Percentiles rank a stretch among this genome's conserved stretches.
phyloP scores from a whole-genome alignment of 768 basidiomycete genomes.

The Mycena galericulata region DNA sequence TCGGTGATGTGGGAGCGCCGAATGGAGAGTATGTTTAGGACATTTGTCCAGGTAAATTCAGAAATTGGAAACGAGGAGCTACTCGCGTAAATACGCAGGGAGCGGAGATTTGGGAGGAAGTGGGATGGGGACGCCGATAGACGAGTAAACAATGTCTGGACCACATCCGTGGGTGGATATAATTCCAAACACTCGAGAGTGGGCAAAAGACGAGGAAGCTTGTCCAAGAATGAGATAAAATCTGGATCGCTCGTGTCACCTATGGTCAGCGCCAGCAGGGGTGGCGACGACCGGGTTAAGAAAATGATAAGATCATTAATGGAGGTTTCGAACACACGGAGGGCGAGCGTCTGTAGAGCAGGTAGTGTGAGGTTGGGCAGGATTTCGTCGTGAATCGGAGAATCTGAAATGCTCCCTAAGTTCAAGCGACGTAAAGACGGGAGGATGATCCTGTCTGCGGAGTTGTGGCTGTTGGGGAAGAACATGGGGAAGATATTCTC shows the following conservation, averaged over 20 bases:
- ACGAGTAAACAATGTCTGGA: no score
- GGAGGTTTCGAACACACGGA: neutral
- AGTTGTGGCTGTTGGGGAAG: no score
- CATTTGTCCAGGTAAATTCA: no score
- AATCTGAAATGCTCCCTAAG: neutral
- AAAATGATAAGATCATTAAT: neutral
- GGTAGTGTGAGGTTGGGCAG: neutral
- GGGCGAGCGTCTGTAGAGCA: neutral
- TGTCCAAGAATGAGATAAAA: neutral
- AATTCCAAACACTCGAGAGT: neutral
- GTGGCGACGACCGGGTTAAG: neutral
- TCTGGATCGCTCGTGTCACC: neutral
- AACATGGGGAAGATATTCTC: no score
- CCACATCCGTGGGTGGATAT: neutral
- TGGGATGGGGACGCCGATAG: neutral
- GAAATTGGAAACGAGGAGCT: no score
- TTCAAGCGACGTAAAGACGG: neutral
- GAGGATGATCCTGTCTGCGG: neutral
- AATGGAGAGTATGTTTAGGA: no score
- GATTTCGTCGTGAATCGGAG: neutral
- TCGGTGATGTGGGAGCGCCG: no score
- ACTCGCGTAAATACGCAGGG: neutral
- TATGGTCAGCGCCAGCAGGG: neutral
- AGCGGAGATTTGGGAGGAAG: neutral
- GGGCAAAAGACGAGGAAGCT: neutral